These are phyloP conservation scores for Mortierella sp. DNA, from an alignment of 371 early-diverging fungal genomes.

Conservation along the genomic window DNA sequence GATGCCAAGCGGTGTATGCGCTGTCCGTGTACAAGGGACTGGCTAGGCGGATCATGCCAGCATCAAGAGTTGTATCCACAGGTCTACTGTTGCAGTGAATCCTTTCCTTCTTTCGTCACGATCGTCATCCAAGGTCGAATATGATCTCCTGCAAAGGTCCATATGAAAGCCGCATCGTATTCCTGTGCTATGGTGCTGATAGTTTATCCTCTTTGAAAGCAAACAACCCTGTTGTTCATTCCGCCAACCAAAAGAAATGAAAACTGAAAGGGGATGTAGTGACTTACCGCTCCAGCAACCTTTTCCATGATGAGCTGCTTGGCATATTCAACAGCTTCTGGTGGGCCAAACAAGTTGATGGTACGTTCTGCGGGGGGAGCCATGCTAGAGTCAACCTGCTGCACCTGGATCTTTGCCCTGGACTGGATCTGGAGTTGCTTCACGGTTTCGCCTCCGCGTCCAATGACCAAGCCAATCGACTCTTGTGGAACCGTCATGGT, in stretches of 20 bases:
- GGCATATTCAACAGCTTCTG: constrained; percentile 65
- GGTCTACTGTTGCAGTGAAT: no score
- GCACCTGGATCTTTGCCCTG: constrained; percentile 85
- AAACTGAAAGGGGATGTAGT: neutral
- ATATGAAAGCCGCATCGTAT: no score
- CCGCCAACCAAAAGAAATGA: neutral
- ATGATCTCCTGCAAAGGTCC: no score
- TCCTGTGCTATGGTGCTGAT: no score
- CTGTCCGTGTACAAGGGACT: neutral
- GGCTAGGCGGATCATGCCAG: no score
- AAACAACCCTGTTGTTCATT: constrained; percentile 48
- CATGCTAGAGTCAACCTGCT: constrained; percentile 61
- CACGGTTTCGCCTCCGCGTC: constrained; percentile 91
- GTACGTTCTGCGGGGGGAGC: constrained; percentile 53
- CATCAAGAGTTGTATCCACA: no score
- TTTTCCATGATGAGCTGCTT: constrained; percentile 69
- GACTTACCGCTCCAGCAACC: constrained; percentile 62
- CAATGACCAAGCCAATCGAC: constrained; percentile 85
- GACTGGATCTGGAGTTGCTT: constrained; percentile 83
- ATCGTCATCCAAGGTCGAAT: no score
- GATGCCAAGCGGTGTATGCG: no score
- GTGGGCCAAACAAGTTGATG: constrained; percentile 58
- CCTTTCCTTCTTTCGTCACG: no score
- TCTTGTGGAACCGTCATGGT: constrained; percentile 77
- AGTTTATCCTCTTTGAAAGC: constrained; percentile 12